Conservation (phyloP, 2,329 filamentous ascomycete genomes). For the Aspergillus puulaauensis region DNA sequence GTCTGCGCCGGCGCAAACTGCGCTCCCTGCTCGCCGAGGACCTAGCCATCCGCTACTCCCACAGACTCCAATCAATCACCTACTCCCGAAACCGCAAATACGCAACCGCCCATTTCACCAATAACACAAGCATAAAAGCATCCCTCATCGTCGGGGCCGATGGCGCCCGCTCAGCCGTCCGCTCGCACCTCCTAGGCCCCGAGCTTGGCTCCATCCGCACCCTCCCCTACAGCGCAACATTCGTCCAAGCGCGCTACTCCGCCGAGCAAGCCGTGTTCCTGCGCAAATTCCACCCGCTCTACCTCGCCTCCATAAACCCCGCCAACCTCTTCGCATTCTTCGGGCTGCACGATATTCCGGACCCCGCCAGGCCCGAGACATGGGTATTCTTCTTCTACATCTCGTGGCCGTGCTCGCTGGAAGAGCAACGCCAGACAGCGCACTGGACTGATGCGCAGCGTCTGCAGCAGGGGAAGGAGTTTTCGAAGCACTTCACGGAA, state of each 20-base stretch:
- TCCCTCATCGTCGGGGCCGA: constrained; percentile 26
- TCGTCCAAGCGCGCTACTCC: constrained; percentile 44
- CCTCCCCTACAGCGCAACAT: constrained; percentile 47
- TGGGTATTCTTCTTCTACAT: constrained; percentile 48
- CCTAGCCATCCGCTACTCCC: constrained; percentile 26
- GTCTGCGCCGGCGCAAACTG: constrained; percentile 30
- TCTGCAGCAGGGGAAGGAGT: constrained; percentile 39
- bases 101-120: constrained; percentile 18
- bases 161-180: constrained; percentile 24
- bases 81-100: constrained; percentile 17
- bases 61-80: constrained; percentile 15
- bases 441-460: constrained; percentile 17
- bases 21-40: constrained; percentile 26
- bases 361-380: constrained; percentile 25
- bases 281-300: constrained; percentile 47
- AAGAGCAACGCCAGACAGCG: constrained; percentile 35
- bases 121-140: constrained; percentile 19
- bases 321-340: constrained; percentile 48
- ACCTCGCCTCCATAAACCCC: constrained; percentile 45
- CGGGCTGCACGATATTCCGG: constrained; percentile 31
- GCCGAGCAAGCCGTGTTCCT: constrained; percentile 45
- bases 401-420: constrained; percentile 40
- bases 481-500: constrained; percentile 40
- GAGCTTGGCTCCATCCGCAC: constrained; percentile 32
- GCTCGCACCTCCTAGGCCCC: constrained; percentile 30